A percentile compares a stretch with the other conserved stretches of the same genome.
These are phyloP conservation scores for Thoreauomyces humboldtii DNA, from an alignment of 192 early-diverging fungal species.

Conservation along the genomic window DNA sequence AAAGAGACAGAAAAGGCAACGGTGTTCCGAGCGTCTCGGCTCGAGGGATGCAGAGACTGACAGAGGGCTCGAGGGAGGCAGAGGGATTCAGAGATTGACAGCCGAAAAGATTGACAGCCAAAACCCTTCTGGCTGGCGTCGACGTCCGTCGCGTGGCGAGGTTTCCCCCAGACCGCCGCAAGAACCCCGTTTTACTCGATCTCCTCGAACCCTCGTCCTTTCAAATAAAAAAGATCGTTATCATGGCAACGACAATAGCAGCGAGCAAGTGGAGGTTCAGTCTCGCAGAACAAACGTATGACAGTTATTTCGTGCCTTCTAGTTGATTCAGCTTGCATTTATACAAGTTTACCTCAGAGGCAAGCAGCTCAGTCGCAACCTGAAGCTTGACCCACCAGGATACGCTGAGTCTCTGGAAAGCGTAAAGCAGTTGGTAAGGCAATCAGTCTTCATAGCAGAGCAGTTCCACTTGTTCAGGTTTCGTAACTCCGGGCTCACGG, in stretches of 20 bases:
- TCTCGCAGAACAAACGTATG: slow-evolving; percentile 4
- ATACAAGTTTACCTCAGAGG: background rate
- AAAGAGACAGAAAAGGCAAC: too few relatives aligned
- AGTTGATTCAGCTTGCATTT: background rate
- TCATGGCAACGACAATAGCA: background rate
- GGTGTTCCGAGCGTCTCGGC: too few relatives aligned
- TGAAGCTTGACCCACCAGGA: slow-evolving; percentile 29
- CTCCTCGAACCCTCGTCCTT: too few relatives aligned
- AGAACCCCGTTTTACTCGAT: too few relatives aligned
- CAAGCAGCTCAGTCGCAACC: slow-evolving; percentile 8
- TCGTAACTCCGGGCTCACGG: background rate
- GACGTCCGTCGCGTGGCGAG: too few relatives aligned
- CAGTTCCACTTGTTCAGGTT: background rate
- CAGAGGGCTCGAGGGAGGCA: too few relatives aligned
- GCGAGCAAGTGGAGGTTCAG: slow-evolving; percentile 8
- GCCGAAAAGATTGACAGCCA: too few relatives aligned
- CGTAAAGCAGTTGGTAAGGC: background rate
- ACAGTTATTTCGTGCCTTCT: background rate
- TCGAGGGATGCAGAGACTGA: too few relatives aligned
- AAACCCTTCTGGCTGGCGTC: too few relatives aligned
- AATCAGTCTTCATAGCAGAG: background rate
- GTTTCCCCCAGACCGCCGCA: too few relatives aligned
- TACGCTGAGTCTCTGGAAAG: slow-evolving; percentile 13
- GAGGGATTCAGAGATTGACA: too few relatives aligned
- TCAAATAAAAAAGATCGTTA: too few relatives aligned